Conservation (phyloP, 257 asterid genomes). For the Mitragyna speciosa region DNA sequence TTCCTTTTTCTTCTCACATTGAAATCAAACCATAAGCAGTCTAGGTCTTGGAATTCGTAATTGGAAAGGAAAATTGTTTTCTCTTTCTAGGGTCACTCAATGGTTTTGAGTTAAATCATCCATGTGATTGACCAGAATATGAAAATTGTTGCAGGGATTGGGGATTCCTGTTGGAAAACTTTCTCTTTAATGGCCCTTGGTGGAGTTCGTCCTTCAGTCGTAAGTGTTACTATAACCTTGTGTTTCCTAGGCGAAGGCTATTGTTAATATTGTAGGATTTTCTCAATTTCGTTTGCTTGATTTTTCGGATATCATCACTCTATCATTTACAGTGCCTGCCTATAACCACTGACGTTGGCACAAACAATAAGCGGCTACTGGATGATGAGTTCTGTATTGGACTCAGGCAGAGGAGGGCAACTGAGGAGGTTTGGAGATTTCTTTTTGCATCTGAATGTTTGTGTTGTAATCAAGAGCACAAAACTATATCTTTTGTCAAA, state of each 20-base stretch:
- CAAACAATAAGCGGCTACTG: conserved; percentile 70
- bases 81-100: background rate
- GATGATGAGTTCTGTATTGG: conserved; percentile 92
- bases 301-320: background rate
- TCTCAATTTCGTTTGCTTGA: background rate
- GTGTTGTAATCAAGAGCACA: conserved; percentile 6
- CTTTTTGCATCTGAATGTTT: conserved; percentile 13
- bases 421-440: conserved; percentile 57
- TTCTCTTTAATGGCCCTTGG: conserved; percentile 93
- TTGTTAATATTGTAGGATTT: background rate
- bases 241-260: background rate
- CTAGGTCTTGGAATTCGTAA: background rate
- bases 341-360: conserved; percentile 86
- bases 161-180: conserved; percentile 98
- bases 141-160: conserved; percentile 68
- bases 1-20: background rate
- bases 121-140: conserved; percentile 11
- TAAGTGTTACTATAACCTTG: conserved; percentile 40
- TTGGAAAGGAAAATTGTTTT: background rate
- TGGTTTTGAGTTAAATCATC: background rate
- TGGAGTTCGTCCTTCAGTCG: conserved; percentile 94
- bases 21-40: background rate
- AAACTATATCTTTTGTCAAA: background rate
- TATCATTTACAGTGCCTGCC: conserved; percentile 69
- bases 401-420: conserved; percentile 74